Percentiles rank a stretch among this genome's conserved stretches.
These are phyloP conservation scores for Daldinia vernicosa DNA, from an alignment of 495 filamentous ascomycete species.

Conservation along the genomic window DNA sequence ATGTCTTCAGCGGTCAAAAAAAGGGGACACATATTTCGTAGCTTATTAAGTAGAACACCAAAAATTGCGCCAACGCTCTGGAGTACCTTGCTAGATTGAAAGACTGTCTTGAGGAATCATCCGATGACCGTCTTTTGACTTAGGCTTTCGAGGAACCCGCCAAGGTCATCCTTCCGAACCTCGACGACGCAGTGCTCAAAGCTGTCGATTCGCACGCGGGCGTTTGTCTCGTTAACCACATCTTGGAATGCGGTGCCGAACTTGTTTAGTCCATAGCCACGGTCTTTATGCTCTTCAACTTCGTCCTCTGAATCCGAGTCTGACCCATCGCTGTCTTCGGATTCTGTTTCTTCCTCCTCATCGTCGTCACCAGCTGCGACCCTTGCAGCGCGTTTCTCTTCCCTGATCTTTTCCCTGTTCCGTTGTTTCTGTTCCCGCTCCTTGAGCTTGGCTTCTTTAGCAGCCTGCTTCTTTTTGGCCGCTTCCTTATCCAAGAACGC, in stretches of 20 bases:
- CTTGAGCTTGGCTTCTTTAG: slow-evolving; percentile 67
- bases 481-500: slow-evolving; percentile 68
- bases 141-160: slow-evolving; percentile 88
- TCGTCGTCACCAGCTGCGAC: slow-evolving; percentile 61
- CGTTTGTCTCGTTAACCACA: slow-evolving; percentile 89
- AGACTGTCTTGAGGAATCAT: slow-evolving; percentile 49
- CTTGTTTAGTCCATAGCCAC: slow-evolving; percentile 78
- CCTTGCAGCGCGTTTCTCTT: slow-evolving; percentile 64
- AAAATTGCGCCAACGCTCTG: background rate
- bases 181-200: slow-evolving; percentile 98
- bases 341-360: slow-evolving; percentile 66
- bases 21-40: slow-evolving; percentile 5
- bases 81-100: background rate
- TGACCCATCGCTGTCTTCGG: slow-evolving; percentile 63
- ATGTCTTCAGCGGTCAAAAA: slow-evolving; percentile 6
- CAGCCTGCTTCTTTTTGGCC: slow-evolving; percentile 66
- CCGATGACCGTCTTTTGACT: slow-evolving; percentile 93
- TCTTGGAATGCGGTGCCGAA: slow-evolving; percentile 97
- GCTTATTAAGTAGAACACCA: slow-evolving; percentile 5
- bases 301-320: slow-evolving; percentile 72
- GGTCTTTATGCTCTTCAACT: slow-evolving; percentile 61
- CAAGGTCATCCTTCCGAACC: slow-evolving; percentile 93
- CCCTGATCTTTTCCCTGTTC: slow-evolving; percentile 68
- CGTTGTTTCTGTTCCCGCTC: slow-evolving; percentile 66
- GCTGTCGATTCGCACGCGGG: slow-evolving; percentile 89